These are phyloP conservation scores for Boletus insuetus DNA, from an alignment of 768 basidiomycete species.

Conservation along the genomic window DNA sequence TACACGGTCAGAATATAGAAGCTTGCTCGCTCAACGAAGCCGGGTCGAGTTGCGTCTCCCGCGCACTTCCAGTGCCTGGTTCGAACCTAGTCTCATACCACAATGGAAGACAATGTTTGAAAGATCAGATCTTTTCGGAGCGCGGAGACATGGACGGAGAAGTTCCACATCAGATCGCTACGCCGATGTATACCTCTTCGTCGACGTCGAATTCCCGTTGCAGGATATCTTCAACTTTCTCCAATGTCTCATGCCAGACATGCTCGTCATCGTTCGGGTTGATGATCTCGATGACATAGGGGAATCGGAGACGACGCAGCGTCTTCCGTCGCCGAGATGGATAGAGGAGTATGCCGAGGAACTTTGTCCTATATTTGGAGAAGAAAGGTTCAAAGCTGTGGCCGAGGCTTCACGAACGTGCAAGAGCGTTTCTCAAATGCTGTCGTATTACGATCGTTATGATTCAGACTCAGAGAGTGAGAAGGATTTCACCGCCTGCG, in stretches of 20 bases:
- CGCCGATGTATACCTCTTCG: constrained; percentile 4
- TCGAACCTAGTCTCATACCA: neutral
- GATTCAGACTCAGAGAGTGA: neutral
- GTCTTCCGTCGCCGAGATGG: constrained; percentile 2
- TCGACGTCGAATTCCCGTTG: constrained; percentile 1
- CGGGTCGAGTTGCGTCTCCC: constrained; percentile 1
- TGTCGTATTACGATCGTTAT: neutral
- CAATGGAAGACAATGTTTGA: constrained; percentile 4
- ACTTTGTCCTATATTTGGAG: neutral
- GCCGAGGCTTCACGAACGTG: neutral
- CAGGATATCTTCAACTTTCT: constrained; percentile 8
- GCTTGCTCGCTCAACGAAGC: neutral
- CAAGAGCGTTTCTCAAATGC: neutral
- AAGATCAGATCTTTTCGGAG: neutral
- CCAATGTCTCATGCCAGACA: constrained; percentile 4
- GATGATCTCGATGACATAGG: neutral
- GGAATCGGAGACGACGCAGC: constrained; percentile 2
- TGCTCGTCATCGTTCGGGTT: constrained; percentile 5
- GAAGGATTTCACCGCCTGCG: constrained; percentile 8
- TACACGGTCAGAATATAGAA: neutral
- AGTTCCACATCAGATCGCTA: neutral
- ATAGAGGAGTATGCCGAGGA: neutral
- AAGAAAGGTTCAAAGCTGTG: neutral
- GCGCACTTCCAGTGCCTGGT: neutral
- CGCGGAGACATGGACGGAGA: neutral